Evolutionary conservation across 768 basidiomycete genomes (phyloP).

Genomic region (Collybia sp.): DNA sequence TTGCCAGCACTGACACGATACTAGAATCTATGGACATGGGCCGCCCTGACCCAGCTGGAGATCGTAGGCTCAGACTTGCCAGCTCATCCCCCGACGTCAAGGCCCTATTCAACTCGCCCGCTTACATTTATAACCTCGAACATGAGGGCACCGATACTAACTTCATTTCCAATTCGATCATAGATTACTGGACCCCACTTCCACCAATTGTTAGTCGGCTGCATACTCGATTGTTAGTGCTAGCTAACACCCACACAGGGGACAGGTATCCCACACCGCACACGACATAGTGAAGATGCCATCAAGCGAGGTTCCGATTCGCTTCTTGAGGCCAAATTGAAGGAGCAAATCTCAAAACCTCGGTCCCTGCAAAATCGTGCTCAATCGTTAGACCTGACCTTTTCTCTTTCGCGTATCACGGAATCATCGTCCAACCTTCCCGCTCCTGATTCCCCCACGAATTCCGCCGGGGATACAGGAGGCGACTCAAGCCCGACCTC

Average conservation of each 20-base stretch:
- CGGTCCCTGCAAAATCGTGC: conserved; percentile 83
- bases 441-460: conserved; percentile 78
- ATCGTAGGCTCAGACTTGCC: conserved; percentile 74
- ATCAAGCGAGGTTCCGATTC: conserved; percentile 83
- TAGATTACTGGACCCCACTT: conserved; percentile 75
- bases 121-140: conserved; percentile 79
- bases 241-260: conserved; percentile 36
- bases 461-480: conserved; percentile 69
- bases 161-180: conserved; percentile 48
- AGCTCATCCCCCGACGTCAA: conserved; percentile 94
- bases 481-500: conserved; percentile 79
- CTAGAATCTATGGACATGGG: conserved; percentile 76
- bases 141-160: conserved; percentile 60
- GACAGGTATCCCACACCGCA: conserved; percentile 61
- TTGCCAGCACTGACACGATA: conserved; percentile 4
- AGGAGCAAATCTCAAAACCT: conserved; percentile 72
- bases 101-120: conserved; percentile 85
- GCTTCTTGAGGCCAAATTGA: conserved; percentile 77
- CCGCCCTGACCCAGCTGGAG: conserved; percentile 67
- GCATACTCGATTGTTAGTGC: conserved; percentile 6
- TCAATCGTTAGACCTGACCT: conserved; percentile 84
- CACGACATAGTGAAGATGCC: conserved; percentile 69
- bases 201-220: conserved; percentile 61
- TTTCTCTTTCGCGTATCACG: conserved; percentile 77
- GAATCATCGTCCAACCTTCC: conserved; percentile 58